These are phyloP conservation scores for Maudiozyma pseudohumilis DNA, from an alignment of 805 yeast genomes.

Conservation along the genomic window DNA sequence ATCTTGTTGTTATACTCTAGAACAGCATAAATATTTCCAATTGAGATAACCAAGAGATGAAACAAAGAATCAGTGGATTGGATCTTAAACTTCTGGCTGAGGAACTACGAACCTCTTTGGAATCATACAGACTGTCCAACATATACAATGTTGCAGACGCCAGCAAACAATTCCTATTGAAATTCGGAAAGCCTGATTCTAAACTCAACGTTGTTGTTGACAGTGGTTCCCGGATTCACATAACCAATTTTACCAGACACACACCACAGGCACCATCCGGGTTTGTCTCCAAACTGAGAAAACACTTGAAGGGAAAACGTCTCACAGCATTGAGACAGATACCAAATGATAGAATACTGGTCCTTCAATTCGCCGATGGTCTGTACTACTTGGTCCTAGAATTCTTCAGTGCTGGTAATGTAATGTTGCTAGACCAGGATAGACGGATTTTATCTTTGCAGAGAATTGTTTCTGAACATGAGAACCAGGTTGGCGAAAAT, in stretches of 20 bases:
- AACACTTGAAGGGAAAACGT: slow-evolving; percentile 74
- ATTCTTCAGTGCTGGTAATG: slow-evolving; percentile 92
- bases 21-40: no score
- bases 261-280: slow-evolving; percentile 75
- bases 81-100: slow-evolving; percentile 64
- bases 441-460: slow-evolving; percentile 61
- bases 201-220: slow-evolving; percentile 69
- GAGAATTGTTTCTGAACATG: slow-evolving; percentile 69
- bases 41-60: slow-evolving; percentile 20
- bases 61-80: slow-evolving; percentile 81
- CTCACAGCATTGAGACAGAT: slow-evolving; percentile 65
- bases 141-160: slow-evolving; percentile 72
- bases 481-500: slow-evolving; percentile 58
- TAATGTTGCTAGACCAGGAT: slow-evolving; percentile 63
- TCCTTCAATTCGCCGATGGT: slow-evolving; percentile 79
- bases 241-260: slow-evolving; percentile 73
- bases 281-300: slow-evolving; percentile 77
- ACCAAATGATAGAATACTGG: slow-evolving; percentile 73
- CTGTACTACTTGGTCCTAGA: slow-evolving; percentile 68
- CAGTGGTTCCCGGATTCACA: slow-evolving; percentile 73
- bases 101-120: slow-evolving; percentile 51
- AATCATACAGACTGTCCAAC: slow-evolving; percentile 67
- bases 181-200: slow-evolving; percentile 75
- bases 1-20: no score
- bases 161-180: slow-evolving; percentile 61